These are phyloP conservation scores for Medicago ruthenica DNA, from an alignment of 306 rosid genomes.

Conservation along the genomic window DNA sequence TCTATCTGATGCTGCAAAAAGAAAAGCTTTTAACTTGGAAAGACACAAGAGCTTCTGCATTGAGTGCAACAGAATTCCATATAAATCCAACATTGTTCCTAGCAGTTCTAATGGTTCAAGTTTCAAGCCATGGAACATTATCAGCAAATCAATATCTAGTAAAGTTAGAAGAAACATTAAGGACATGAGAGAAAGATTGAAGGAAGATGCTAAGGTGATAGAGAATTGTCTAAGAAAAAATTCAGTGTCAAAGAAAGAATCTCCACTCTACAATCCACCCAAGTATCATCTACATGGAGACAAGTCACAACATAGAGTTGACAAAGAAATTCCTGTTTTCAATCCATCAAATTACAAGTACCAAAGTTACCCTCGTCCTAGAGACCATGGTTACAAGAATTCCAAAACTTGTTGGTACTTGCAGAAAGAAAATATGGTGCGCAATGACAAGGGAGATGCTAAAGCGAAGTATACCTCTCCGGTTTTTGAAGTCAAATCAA, in stretches of 20 bases:
- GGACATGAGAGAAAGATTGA: slow-evolving; percentile 69
- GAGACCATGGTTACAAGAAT: slow-evolving; percentile 49
- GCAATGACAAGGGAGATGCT: slow-evolving; percentile 43
- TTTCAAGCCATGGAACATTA: slow-evolving; percentile 45
- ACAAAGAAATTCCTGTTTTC: slow-evolving; percentile 76
- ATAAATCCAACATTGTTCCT: slow-evolving; percentile 39
- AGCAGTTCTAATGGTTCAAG: slow-evolving; percentile 47
- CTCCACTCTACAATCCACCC: slow-evolving; percentile 5
- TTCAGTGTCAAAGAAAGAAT: slow-evolving; percentile 55
- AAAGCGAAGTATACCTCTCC: slow-evolving; percentile 58
- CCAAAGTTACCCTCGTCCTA: slow-evolving; percentile 78
- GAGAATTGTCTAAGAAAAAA: slow-evolving; percentile 71
- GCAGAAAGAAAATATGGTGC: slow-evolving; percentile 46
- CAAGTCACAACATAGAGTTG: slow-evolving; percentile 25
- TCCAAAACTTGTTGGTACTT: slow-evolving; percentile 55
- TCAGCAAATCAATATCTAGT: slow-evolving; percentile 49
- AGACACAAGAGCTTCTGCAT: slow-evolving; percentile 68
- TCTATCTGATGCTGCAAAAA: slow-evolving; percentile 64
- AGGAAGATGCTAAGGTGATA: slow-evolving; percentile 82
- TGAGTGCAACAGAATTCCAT: slow-evolving; percentile 73
- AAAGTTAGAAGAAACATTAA: slow-evolving; percentile 54
- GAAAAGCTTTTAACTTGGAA: slow-evolving; percentile 69
- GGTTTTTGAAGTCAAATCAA: slow-evolving; percentile 64
- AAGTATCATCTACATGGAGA: slow-evolving; percentile 32
- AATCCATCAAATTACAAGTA: slow-evolving; percentile 70